Base-by-base conservation (phyloP, 176 grass and related monocot genomes). In the Aegilops speltoides region DNA sequence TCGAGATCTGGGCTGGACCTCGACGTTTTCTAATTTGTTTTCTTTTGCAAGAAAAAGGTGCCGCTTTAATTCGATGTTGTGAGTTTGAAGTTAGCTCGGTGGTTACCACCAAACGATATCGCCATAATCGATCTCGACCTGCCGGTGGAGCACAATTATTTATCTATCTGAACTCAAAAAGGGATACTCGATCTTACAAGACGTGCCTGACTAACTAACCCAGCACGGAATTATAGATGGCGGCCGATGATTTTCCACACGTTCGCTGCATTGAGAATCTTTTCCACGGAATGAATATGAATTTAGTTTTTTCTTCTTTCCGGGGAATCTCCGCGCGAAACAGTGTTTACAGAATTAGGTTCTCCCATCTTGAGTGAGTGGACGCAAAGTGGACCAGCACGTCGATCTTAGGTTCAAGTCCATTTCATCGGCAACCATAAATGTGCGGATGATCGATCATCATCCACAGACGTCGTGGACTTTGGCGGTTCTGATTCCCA, bases 81-180 rank as follows among this genome's bases (percentile, higher is more conserved):
- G 26, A 17, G 13, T 66, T 45, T 80, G 9, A 38, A 26, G 38
- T 25, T 26, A 65, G 71, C n/a, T 41, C n/a, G 54, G 87, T 84
- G 74, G 87, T 71, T 84, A 73, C 17, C 20, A 63, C 66, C 38
- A 73, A 79, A 84, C 87, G 29, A 79, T 54, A 54, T 64, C 52
- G 78, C 60, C 4, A 16, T 14, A 60, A 66, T 54, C 50, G 16
- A 54, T 31, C 64, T 20, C 38, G 11, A 48, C 66, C 62, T 68
- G 31, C 29, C 75, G 33, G 66, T 72, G 37, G 6, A 9, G 78
- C 14, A 29, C n/a, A 43, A 16, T 7, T 64, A 43, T 43, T 29
- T 64, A 52, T 17, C 5, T 52, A 17, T 43, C 10, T 17, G 0
- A 73, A 23, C 12, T 71, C 10, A 7, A 34, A 71, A 19, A 19